phyloP scores from a whole-genome alignment of 768 basidiomycete species.

The Boletales sp. region DNA sequence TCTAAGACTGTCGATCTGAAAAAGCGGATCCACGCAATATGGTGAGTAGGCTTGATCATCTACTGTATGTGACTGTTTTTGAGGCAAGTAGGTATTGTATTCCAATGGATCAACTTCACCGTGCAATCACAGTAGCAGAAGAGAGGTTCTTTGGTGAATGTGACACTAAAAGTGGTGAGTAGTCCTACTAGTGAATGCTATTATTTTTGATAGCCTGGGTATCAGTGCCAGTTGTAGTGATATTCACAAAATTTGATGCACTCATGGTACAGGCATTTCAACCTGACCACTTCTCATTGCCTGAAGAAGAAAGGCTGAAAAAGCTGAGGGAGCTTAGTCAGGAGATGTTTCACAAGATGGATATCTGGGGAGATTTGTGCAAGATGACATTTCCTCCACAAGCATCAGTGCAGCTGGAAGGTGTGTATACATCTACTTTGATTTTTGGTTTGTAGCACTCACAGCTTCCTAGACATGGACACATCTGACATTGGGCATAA shows the following conservation, averaged over 20 bases:
- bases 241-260: conserved; percentile 1
- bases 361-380: neutral
- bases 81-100: neutral
- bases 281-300: neutral
- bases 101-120: neutral
- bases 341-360: neutral
- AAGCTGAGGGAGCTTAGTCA: neutral
- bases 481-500: neutral
- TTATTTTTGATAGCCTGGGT: neutral
- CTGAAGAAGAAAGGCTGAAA: neutral
- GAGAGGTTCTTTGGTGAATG: neutral
- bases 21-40: no score
- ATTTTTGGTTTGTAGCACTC: neutral
- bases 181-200: neutral
- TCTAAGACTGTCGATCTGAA: no score
- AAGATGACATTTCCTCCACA: neutral
- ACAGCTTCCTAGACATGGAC: neutral
- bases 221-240: neutral
- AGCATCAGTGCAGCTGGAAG: neutral
- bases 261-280: neutral
- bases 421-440: neutral
- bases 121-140: neutral
- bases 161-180: neutral
- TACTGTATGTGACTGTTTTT: neutral
- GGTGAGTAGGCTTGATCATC: no score